Evolutionary conservation across 2,329 filamentous ascomycete genomes (phyloP).

Genomic region (Cadophora sp.): DNA sequence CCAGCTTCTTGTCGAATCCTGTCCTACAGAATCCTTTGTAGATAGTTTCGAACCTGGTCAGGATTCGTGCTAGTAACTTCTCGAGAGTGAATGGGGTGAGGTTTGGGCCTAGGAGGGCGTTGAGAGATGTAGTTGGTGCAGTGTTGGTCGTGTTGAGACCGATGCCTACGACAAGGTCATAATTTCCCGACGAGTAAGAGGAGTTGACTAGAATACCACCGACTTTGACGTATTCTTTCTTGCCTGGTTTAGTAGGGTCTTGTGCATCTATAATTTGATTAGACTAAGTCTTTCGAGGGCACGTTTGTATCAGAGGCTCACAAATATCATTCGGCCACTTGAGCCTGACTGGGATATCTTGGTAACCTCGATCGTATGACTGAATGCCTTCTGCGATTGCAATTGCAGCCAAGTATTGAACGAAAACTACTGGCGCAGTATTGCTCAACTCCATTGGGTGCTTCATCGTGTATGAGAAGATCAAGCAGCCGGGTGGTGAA

Average conservation of each 20-base stretch:
- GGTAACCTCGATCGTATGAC: conserved; percentile 78
- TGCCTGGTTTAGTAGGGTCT: conserved; percentile 62
- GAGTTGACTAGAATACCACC: conserved; percentile 93
- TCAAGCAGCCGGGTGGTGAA: conserved; percentile 82
- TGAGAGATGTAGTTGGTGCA: conserved; percentile 86
- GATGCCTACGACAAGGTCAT: conserved; percentile 85
- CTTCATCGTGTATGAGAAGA: conserved; percentile 88
- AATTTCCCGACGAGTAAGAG: conserved; percentile 76
- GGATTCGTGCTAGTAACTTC: conserved; percentile 79
- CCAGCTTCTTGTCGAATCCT: conserved; percentile 78
- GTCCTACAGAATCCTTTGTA: conserved; percentile 76
- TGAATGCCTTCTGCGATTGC: conserved; percentile 86
- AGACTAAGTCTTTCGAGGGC: no score
- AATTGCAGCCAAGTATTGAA: conserved; percentile 91
- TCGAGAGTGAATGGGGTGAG: conserved; percentile 72
- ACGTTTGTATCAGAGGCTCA: conserved; percentile 48
- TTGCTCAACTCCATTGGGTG: conserved; percentile 77
- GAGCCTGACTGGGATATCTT: conserved; percentile 77
- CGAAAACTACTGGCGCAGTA: conserved; percentile 83
- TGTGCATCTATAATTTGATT: conserved; percentile 59
- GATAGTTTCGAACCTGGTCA: conserved; percentile 78
- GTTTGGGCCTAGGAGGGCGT: conserved; percentile 67
- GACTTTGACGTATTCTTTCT: conserved; percentile 78
- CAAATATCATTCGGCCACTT: conserved; percentile 99
- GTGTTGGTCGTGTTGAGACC: conserved; percentile 87